phyloP scores from a whole-genome alignment of 208 protist genomes.

The Kentomonas sorsogonicus region DNA sequence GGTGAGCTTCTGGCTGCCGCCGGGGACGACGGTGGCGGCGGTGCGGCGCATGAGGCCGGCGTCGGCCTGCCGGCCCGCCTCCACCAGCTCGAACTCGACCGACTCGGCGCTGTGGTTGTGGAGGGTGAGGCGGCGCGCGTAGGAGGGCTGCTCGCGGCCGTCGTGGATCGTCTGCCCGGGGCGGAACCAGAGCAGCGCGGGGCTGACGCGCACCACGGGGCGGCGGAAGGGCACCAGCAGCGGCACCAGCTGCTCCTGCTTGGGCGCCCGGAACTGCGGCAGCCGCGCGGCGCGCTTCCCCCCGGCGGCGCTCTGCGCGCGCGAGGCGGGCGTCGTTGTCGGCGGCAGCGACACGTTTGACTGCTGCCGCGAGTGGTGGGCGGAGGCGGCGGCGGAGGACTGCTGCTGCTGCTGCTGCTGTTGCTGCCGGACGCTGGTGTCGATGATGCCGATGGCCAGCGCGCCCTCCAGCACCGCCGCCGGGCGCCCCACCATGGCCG shows the following conservation, averaged over 20 bases:
- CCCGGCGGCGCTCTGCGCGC: too few species aligned
- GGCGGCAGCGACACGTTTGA: too few species aligned
- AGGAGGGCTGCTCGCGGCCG: slow-evolving; percentile 60
- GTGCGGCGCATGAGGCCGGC: background rate
- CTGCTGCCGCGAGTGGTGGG: too few species aligned
- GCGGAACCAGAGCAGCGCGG: slow-evolving; percentile 62
- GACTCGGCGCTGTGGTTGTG: slow-evolving; percentile 37
- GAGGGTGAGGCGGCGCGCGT: slow-evolving; percentile 51
- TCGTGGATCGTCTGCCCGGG: slow-evolving; percentile 75
- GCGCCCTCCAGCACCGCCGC: too few species aligned
- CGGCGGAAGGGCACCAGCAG: slow-evolving; percentile 41
- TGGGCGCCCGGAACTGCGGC: slow-evolving; percentile 3
- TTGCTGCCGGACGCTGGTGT: too few species aligned
- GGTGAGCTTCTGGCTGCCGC: slow-evolving; percentile 4
- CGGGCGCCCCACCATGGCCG: too few species aligned
- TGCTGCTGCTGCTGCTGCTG: too few species aligned
- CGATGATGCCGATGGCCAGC: too few species aligned
- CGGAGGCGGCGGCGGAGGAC: too few species aligned
- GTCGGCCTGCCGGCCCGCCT: slow-evolving; percentile 9
- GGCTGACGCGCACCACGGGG: slow-evolving; percentile 37
- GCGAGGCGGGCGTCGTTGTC: too few species aligned
- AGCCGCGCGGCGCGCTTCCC: slow-evolving; percentile 1
- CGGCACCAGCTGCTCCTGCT: slow-evolving; percentile 27
- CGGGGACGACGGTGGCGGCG: slow-evolving; percentile 3
- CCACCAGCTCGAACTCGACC: slow-evolving; percentile 44